Evolutionary conservation across 2,329 filamentous ascomycete species (phyloP), one percentile per base, ranked within the genome.

Genomic region (Ambrosiella beaveri): DNA sequence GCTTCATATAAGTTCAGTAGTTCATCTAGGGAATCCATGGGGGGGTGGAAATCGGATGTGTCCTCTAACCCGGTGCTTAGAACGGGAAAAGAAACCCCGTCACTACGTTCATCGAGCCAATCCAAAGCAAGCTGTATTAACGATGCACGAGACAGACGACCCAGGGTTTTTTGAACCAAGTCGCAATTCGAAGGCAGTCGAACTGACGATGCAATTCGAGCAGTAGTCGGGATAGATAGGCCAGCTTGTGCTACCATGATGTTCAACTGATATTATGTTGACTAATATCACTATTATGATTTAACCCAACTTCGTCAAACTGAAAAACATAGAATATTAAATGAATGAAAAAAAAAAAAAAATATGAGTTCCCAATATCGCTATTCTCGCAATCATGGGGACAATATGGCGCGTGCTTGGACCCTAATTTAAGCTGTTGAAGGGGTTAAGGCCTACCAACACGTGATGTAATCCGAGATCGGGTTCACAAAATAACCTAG

Each of bases 31-130:
- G 82, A 84, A 38, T 74, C 70, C 38, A 80, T 84, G 0, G 85
- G 79, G 4, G 84, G 80, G 66, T 89, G 88, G 38, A 85, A 75
- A 62, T 85, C 84, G 60, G 80, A 75, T 1, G 81, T 77, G 35
- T 56, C 49, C 9, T 79, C 75, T 0, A 76, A 72, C 7, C 73
- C 71, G 7, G 75, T 71, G 15, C 78, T 72, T 13, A 73, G 64
- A 55, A 69, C 68, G 7, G 68, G 65, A 44, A 68, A 62, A 66
- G 74, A 51, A 85, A 76, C 65, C 76, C 75, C 69, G 45, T 81
- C 73, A 62, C 85, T 83, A 62, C 75, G 73, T 54, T 84, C 79
- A 59, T 84, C 79, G 2, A 94, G 80, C 88, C 88, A 95, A 71
- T 85, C 78, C 19, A 89, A 75, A 0, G 79, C 85, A 7, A 95